phyloP scores from a whole-genome alignment of 1,284 basidiomycete genomes.

The Volvariella surrecta region DNA sequence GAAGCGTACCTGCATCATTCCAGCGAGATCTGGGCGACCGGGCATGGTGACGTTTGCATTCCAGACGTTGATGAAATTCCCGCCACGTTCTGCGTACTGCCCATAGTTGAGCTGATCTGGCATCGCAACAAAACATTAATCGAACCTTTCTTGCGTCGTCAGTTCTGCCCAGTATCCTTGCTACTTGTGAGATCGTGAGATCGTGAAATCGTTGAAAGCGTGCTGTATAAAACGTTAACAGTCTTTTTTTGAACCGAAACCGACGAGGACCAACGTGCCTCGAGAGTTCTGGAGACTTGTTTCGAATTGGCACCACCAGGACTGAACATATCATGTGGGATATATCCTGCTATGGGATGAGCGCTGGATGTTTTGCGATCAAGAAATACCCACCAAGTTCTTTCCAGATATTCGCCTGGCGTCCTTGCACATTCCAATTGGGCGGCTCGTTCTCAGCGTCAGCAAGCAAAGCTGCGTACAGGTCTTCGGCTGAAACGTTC shows the following conservation, averaged over 20 bases:
- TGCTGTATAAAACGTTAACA: too few species aligned
- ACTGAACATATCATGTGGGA: conserved; percentile 43
- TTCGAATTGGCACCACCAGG: conserved; percentile 50
- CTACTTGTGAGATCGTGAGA: conserved; percentile 57
- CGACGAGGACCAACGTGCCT: too few species aligned
- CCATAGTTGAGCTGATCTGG: background rate
- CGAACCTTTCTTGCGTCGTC: conserved; percentile 40
- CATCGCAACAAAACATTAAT: background rate
- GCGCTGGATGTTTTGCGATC: background rate
- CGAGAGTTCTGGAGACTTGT: conserved; percentile 51
- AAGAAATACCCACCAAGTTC: conserved; percentile 25
- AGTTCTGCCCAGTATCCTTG: conserved; percentile 38
- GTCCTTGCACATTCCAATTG: conserved; percentile 58
- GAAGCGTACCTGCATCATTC: conserved; percentile 44
- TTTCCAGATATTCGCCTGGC: conserved; percentile 52
- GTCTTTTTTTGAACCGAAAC: too few species aligned
- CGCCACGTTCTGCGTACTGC: conserved; percentile 45
- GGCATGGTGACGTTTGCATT: conserved; percentile 47
- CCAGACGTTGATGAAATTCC: conserved; percentile 54
- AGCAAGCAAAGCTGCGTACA: conserved; percentile 46
- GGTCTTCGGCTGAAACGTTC: conserved; percentile 35
- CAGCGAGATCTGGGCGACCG: conserved; percentile 30
- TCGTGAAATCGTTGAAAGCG: conserved; percentile 59
- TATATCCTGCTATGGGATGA: conserved; percentile 29
- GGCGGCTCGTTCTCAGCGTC: conserved; percentile 51